Evolutionary conservation across 2,329 filamentous ascomycete genomes (phyloP).

Genomic region (Claviceps africana): DNA sequence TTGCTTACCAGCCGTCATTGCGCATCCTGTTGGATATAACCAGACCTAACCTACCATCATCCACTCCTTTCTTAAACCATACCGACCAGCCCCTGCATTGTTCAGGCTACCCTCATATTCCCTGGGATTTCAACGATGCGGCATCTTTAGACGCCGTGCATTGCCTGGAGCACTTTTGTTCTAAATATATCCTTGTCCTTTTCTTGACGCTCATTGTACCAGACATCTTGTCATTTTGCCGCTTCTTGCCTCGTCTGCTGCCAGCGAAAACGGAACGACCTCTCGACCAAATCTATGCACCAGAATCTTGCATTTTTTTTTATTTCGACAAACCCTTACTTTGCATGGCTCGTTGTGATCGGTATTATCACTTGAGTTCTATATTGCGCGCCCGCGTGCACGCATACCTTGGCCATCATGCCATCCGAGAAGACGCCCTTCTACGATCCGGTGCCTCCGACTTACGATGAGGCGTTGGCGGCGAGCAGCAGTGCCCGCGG

Average conservation of each 20-base stretch:
- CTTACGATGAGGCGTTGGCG: slow-evolving; percentile 28
- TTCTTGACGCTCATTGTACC: not conserved
- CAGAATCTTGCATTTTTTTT: not conserved
- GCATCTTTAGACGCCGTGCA: not conserved
- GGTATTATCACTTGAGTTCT: not conserved
- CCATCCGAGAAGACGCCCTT: slow-evolving; percentile 27
- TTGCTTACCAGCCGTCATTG: not conserved
- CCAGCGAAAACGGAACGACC: not conserved
- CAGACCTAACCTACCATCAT: not conserved
- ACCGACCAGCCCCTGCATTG: not conserved
- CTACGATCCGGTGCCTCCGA: slow-evolving; percentile 29
- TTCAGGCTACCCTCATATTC: not conserved
- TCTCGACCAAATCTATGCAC: not conserved
- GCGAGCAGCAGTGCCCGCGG: slow-evolving; percentile 21
- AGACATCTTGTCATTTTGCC: not conserved
- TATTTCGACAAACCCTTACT: no score
- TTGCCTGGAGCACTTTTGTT: not conserved
- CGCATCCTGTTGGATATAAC: not conserved
- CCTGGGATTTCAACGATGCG: not conserved
- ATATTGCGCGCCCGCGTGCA: not conserved
- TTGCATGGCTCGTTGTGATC: not conserved
- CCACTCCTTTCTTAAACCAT: not conserved
- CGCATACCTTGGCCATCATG: slow-evolving; percentile 11
- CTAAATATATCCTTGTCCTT: not conserved
- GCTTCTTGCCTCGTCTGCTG: not conserved